Percentiles rank a stretch among this genome's conserved stretches.
These are phyloP conservation scores for Penicillium lagena DNA, from an alignment of 495 filamentous ascomycete species.

Conservation along the genomic window DNA sequence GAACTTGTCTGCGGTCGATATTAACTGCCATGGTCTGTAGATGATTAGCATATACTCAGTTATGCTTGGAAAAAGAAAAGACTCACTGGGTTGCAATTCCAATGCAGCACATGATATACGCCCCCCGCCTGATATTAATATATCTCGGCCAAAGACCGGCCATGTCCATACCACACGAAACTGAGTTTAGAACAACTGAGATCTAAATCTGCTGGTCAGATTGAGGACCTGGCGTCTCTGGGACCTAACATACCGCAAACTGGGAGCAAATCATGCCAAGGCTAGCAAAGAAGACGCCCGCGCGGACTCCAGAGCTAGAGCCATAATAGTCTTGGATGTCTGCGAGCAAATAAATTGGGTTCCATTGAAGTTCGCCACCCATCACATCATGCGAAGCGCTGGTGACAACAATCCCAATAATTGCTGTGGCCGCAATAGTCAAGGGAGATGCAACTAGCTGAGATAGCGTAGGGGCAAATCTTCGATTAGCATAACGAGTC, in stretches of 20 bases:
- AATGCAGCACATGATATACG: constrained; percentile 5
- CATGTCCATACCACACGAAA: constrained; percentile 23
- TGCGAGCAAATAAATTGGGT: constrained; percentile 1
- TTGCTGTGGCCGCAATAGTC: constrained; percentile 1
- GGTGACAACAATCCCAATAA: constrained; percentile 2
- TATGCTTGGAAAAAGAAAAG: constrained; percentile 29
- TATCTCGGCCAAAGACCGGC: constrained; percentile 41
- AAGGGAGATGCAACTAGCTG: constrained; percentile 1
- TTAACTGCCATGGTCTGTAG: constrained; percentile 39
- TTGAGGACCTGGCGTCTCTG: no score
- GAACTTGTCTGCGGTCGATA: constrained; percentile 33
- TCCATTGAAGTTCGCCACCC: constrained; percentile 2
- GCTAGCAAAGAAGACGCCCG: not conserved
- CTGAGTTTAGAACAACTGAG: constrained; percentile 2
- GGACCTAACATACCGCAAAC: not conserved
- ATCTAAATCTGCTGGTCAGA: not conserved
- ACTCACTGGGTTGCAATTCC: not conserved
- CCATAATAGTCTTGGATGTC: constrained; percentile 1
- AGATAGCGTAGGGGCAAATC: constrained; percentile 2
- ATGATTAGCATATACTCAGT: no score
- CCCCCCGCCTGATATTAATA: constrained; percentile 43
- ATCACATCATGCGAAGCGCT: constrained; percentile 2
- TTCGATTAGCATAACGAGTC: constrained; percentile 6
- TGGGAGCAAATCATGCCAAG: not conserved
- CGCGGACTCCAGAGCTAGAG: not conserved